phyloP scores from a whole-genome alignment of 108 stramenopile species.

The Cyclotella kingstonii region DNA sequence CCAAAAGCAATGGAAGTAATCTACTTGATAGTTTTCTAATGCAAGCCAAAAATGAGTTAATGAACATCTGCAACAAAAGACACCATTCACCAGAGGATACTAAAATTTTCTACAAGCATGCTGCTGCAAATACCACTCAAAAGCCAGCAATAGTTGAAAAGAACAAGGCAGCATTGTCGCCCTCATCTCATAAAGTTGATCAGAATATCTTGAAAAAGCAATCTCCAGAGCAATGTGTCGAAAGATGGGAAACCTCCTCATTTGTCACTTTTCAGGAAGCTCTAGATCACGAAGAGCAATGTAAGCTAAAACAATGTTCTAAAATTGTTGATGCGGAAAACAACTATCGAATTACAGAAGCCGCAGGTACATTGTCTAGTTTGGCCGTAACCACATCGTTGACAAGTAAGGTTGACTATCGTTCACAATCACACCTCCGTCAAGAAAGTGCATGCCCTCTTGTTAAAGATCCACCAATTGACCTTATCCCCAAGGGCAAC shows the following conservation, averaged over 20 bases:
- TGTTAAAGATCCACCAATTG: slow-evolving; percentile 23
- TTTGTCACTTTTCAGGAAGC: slow-evolving; percentile 36
- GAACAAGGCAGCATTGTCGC: too few species aligned
- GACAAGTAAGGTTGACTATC: neutral
- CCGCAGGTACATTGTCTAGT: slow-evolving; percentile 20
- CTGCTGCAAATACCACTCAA: too few species aligned
- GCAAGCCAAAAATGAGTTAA: too few species aligned
- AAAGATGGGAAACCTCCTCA: slow-evolving; percentile 19
- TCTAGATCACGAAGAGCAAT: slow-evolving; percentile 19
- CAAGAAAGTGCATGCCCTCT: too few species aligned
- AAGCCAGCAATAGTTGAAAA: too few species aligned
- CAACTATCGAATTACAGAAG: slow-evolving; percentile 7
- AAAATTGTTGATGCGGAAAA: too few species aligned
- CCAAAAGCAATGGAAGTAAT: too few species aligned
- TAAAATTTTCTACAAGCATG: too few species aligned
- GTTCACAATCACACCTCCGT: neutral
- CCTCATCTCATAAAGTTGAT: neutral
- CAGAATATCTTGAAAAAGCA: slow-evolving; percentile 13
- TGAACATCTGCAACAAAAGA: too few species aligned
- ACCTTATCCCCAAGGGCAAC: slow-evolving; percentile 23
- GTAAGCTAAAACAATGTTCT: slow-evolving; percentile 7
- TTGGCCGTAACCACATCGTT: slow-evolving; percentile 8
- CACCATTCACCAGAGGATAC: too few species aligned
- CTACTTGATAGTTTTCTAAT: too few species aligned
- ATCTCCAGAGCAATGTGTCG: slow-evolving; percentile 15